Conservation (phyloP, 805 yeast species). For the Scheffersomyces amazonensis region DNA sequence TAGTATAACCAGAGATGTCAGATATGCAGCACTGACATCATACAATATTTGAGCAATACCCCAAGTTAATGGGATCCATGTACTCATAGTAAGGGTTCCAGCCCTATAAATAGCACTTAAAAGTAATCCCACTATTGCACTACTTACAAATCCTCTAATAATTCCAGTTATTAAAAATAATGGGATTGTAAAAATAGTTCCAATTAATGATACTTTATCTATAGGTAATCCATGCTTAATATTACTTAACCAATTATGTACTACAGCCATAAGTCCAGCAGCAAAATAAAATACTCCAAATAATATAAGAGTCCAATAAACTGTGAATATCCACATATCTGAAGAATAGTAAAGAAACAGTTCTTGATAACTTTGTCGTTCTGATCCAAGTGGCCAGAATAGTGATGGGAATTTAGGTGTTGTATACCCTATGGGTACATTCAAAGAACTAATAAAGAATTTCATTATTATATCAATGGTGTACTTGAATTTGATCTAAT, state of each 20-base stretch:
- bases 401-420: conserved; percentile 81
- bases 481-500: too few relatives aligned
- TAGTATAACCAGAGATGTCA: conserved; percentile 38
- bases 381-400: conserved; percentile 59
- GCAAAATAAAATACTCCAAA: conserved; percentile 59
- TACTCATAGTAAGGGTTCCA: conserved; percentile 82
- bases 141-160: conserved; percentile 65
- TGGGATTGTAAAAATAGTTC: conserved; percentile 31
- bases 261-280: conserved; percentile 60
- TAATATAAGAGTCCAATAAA: conserved; percentile 76
- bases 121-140: conserved; percentile 75
- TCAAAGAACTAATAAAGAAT: conserved; percentile 34
- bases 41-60: conserved; percentile 66
- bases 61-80: conserved; percentile 93
- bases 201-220: conserved; percentile 1
- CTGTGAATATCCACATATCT: conserved; percentile 83
- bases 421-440: conserved; percentile 77
- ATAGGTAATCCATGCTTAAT: conserved; percentile 13
- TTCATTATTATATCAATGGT: too few relatives aligned
- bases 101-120: conserved; percentile 73
- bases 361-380: conserved; percentile 35
- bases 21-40: conserved; percentile 65
- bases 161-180: conserved; percentile 54
- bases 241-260: conserved; percentile 19
- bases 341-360: conserved; percentile 63